Evolutionary conservation across 2,329 filamentous ascomycete species (phyloP).

Genomic region (Arthrinium phaeospermum): DNA sequence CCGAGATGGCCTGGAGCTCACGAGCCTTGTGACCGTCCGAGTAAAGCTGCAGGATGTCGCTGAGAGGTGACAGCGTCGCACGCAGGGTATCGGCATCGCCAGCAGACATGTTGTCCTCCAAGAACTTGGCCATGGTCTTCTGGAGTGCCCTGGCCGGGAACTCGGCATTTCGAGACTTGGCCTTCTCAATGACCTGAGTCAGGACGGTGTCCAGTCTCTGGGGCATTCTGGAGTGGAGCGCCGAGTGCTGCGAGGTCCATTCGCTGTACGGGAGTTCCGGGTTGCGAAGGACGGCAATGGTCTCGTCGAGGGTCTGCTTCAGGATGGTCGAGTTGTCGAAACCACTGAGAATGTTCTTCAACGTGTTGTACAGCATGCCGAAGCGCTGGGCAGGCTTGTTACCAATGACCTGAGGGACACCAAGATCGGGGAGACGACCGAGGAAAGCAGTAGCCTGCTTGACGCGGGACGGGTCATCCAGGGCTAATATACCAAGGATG

Average conservation of each 20-base stretch:
- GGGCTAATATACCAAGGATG: slow-evolving; percentile 93
- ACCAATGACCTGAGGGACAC: slow-evolving; percentile 84
- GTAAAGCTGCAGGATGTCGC: slow-evolving; percentile 80
- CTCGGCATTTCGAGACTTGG: slow-evolving; percentile 77
- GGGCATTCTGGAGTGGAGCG: slow-evolving; percentile 96
- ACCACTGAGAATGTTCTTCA: slow-evolving; percentile 87
- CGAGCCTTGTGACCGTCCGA: slow-evolving; percentile 87
- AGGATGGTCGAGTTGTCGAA: slow-evolving; percentile 99
- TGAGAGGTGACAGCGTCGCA: slow-evolving; percentile 75
- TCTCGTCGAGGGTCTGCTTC: slow-evolving; percentile 81
- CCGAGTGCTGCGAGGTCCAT: slow-evolving; percentile 94
- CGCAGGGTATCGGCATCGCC: slow-evolving; percentile 77
- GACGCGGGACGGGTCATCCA: slow-evolving; percentile 94
- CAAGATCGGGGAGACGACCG: slow-evolving; percentile 86
- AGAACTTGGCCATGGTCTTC: slow-evolving; percentile 85
- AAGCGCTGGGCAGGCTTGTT: slow-evolving; percentile 92
- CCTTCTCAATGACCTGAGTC: slow-evolving; percentile 83
- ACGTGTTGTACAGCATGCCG: slow-evolving; percentile 74
- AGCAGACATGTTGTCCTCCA: slow-evolving; percentile 81
- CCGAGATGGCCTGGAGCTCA: slow-evolving; percentile 82
- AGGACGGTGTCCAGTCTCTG: slow-evolving; percentile 87
- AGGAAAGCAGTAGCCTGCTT: slow-evolving; percentile 96
- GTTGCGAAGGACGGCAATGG: slow-evolving; percentile 89
- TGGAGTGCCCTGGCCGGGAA: slow-evolving; percentile 89
- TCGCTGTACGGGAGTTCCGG: slow-evolving; percentile 93